phyloP scores from a whole-genome alignment of 164 flowering plant genomes.

The Magnolia sinica region DNA sequence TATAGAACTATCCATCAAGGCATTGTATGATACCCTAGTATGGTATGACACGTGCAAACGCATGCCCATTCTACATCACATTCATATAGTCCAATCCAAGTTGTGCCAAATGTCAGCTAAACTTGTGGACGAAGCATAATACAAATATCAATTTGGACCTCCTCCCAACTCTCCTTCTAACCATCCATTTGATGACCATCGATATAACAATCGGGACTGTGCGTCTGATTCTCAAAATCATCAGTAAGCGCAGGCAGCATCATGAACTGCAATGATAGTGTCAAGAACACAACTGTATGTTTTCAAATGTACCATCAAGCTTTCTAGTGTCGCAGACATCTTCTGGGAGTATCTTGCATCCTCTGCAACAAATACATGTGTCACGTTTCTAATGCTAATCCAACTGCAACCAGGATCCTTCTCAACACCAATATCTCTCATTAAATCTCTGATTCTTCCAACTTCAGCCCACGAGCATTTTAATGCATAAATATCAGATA shows the following conservation, averaged over 20 bases:
- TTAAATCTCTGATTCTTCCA: conserved; percentile 4
- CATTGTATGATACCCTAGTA: no score
- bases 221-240: neutral
- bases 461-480: conserved; percentile 7
- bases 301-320: neutral
- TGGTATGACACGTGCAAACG: no score
- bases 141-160: neutral
- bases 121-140: neutral
- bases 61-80: no score
- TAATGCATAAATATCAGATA: conserved; percentile 12
- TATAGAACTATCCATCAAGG: no score
- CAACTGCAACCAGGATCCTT: conserved; percentile 12
- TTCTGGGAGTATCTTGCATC: conserved; percentile 1
- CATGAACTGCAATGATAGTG: neutral
- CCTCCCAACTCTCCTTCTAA: neutral
- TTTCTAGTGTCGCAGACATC: neutral
- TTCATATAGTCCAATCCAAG: no score
- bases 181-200: neutral
- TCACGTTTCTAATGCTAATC: conserved; percentile 1
- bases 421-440: conserved; percentile 4
- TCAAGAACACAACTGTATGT: neutral
- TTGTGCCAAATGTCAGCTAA: no score
- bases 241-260: neutral
- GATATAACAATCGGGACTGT: neutral
- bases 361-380: conserved; percentile 9